Conservation (phyloP, 306 rosid species). For the Abrus precatorius region DNA sequence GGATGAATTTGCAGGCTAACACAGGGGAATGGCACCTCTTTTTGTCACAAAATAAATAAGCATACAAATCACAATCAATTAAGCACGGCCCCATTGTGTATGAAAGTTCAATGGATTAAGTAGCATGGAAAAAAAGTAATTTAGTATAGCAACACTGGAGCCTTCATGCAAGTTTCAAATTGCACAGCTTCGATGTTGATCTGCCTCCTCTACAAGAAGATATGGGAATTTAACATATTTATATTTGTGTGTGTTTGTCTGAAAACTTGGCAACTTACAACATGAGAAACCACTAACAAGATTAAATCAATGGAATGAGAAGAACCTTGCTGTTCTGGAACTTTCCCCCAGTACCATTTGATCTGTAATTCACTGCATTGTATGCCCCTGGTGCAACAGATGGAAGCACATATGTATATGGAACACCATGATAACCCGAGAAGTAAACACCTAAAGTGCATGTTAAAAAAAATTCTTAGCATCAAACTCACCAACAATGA, state of each 20-base stretch:
- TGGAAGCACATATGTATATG: slow-evolving; percentile 73
- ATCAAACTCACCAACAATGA: slow-evolving; percentile 48
- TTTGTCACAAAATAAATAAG: background rate
- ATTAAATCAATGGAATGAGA: slow-evolving; percentile 40
- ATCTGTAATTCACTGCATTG: slow-evolving; percentile 68
- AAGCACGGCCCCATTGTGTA: slow-evolving; percentile 7
- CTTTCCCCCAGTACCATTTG: slow-evolving; percentile 84
- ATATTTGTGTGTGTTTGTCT: background rate
- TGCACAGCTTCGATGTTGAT: slow-evolving; percentile 5
- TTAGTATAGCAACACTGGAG: background rate
- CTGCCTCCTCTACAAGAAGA: slow-evolving; percentile 41
- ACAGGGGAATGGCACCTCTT: slow-evolving; percentile 8
- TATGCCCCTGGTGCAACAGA: slow-evolving; percentile 81
- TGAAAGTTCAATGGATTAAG: slow-evolving; percentile 7
- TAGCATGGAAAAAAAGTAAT: slow-evolving; percentile 11
- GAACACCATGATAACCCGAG: slow-evolving; percentile 77
- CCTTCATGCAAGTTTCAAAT: slow-evolving; percentile 18
- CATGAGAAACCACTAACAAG: slow-evolving; percentile 46
- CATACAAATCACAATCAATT: slow-evolving; percentile 6
- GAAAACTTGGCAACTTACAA: slow-evolving; percentile 17
- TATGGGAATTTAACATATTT: background rate
- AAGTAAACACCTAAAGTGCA: slow-evolving; percentile 68
- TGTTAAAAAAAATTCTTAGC: slow-evolving; percentile 50
- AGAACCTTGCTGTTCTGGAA: slow-evolving; percentile 84
- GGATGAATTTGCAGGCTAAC: slow-evolving; percentile 7